Base-by-base conservation (phyloP, 2,329 filamentous ascomycete species). In the Nemania diffusa region DNA sequence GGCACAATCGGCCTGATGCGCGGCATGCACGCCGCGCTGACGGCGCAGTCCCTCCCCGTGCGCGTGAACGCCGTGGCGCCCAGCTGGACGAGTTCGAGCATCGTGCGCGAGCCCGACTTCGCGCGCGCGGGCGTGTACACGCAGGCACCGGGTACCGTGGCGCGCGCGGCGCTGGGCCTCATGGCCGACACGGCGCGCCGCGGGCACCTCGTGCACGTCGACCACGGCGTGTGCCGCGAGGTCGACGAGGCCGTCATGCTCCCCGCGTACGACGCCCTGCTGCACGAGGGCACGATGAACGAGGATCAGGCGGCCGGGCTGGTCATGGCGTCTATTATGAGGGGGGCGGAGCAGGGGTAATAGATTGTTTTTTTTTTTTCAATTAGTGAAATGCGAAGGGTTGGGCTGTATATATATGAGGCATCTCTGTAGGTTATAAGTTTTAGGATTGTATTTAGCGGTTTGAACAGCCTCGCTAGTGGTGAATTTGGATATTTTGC, bases 11-110 rank as follows among this genome's bases (percentile, higher is more conserved):
- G 87, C 2, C 82, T 87, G 62, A 80, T 85, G 24, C 81, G 86
- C 29, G 82, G 83, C 2, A 75, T 87, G 9, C 74, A 80, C 1
- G 75, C 77, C 2, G 74, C 82, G 3, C 69, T 86, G 2, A 69
- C 73, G 13, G 71, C 70, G 2, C 76, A 79, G 11, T 67, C 73
- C 20, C 67, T 84, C 0, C 82, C 84, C 1, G 83, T 89, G 50
- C 84, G 87, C 15, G 73, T 89, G 57, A 90, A 90, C 77, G 82
- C 80, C 5, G 77, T 89, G 22, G 82, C 84, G 1, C 86, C 87
- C 1, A 83, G 80, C 32, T 89, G 86, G 86, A 88, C 87, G 0
- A 76, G 79, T 2, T 85, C 84, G 17, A 0, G 70, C 73, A 64
- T 72, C 7, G 60, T 71, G 1, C 0, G 20, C 17, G 76, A 76